Percentiles rank a stretch among this genome's conserved stretches.
phyloP scores from a whole-genome alignment of 2,329 filamentous ascomycete species.

The Trichoderma sp. region DNA sequence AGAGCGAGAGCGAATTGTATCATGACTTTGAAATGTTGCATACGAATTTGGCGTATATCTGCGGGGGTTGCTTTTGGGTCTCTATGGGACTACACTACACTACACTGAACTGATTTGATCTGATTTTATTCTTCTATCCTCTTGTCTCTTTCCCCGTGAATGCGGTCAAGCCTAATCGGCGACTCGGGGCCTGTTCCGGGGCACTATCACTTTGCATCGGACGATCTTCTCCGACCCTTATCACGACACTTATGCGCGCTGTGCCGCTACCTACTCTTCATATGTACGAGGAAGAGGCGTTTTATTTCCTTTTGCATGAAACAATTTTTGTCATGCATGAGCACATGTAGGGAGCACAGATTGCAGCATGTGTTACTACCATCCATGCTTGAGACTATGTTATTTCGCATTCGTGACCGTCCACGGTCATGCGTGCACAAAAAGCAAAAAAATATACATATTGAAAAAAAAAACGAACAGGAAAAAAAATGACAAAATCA shows the following conservation, averaged over 20 bases:
- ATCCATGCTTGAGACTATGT: neutral
- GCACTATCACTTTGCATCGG: neutral
- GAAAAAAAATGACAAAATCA: neutral
- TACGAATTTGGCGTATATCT: conserved; percentile 15
- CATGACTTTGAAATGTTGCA: conserved; percentile 8
- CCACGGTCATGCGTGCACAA: neutral
- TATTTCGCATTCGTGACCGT: neutral
- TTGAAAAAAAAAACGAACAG: neutral
- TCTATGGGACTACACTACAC: neutral
- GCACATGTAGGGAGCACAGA: neutral
- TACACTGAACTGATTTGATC: neutral
- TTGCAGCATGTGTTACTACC: neutral
- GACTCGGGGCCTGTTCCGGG: neutral
- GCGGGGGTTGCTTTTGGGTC: conserved; percentile 11
- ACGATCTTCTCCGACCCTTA: neutral
- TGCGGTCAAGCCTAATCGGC: neutral
- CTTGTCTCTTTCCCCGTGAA: neutral
- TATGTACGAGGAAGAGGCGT: neutral
- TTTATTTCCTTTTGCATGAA: neutral
- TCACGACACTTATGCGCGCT: neutral
- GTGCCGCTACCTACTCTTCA: neutral
- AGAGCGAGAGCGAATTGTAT: conserved; percentile 10
- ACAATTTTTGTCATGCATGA: neutral
- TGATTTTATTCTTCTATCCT: neutral
- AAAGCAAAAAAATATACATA: neutral